Base-by-base conservation (phyloP, 1,284 basidiomycete genomes). In the Tilletia setariae region DNA sequence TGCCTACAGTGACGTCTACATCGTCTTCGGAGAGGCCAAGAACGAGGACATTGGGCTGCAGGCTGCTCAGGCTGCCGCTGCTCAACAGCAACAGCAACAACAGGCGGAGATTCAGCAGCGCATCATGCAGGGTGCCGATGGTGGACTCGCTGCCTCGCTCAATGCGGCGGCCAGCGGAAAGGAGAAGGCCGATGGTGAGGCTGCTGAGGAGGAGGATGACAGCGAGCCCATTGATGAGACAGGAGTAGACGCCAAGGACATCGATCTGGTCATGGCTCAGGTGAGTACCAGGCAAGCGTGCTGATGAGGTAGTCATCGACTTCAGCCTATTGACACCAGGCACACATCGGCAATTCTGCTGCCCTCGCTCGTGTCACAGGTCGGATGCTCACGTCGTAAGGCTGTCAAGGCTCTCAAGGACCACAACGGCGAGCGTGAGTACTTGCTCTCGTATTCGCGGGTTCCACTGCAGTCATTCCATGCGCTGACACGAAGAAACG, bases 21-120 rank as follows among this genome's bases (percentile, higher is more conserved):
- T 98, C 83, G 93, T 98, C 74, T 98, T 98, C 79, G 95, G 95
- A 77, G 95, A 98, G 87, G 94, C 93, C 76, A 96, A 92, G 90
- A 89, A 92, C 76, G 94, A 97, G 86, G 94, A 97, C 84, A 91
- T 92, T 87, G 90, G 90, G 84, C 88, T 89, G 63, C 89, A 91
- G 77, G 90, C 91, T 70, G 91, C 93, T 84, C 62, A 63, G 62
- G 62, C 62, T 25, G 84, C 94, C 70, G 88, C 88, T 70, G 90
- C 92, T 72, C 90, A 91, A 65, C 92, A 94, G 83, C 92, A 93
- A 82, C 87, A 93, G 77, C 88, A 89, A 56, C 86, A 87, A 68
- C 79, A 78, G 65, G 23, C 19, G n/a, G 74, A 79, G 73, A 79
- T 78, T 19, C 70, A 71, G 42, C 90, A 92, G 69, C 90, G 92